Conservation (phyloP, 768 basidiomycete species). For the Cyclocybe cylindracea region DNA sequence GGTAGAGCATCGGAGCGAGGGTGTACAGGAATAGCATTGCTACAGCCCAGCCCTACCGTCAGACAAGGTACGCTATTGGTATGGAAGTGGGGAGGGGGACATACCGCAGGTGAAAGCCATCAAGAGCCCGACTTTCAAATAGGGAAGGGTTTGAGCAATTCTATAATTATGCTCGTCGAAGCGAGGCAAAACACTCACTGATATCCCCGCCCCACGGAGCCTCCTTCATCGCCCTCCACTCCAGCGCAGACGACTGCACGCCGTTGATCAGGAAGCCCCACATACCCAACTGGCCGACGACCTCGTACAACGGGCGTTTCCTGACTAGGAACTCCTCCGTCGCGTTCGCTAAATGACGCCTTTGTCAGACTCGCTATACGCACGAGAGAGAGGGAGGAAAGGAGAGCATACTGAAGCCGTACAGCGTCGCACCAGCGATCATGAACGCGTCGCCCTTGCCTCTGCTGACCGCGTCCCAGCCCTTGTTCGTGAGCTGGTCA, state of each 20-base stretch:
- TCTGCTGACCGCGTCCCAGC: constrained; percentile 62
- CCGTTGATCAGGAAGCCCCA: constrained; percentile 82
- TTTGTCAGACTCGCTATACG: background rate
- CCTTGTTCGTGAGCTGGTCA: constrained; percentile 77
- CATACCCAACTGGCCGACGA: constrained; percentile 85
- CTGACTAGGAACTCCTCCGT: constrained; percentile 89
- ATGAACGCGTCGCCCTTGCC: constrained; percentile 86
- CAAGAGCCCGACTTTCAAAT: constrained; percentile 41
- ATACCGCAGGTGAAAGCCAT: constrained; percentile 39
- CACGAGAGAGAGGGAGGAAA: background rate
- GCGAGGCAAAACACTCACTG: constrained; percentile 40
- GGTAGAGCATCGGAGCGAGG: constrained; percentile 82
- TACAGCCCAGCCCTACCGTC: constrained; percentile 26
- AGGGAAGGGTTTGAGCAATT: too few species aligned
- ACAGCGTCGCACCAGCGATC: constrained; percentile 83
- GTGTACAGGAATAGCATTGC: constrained; percentile 89
- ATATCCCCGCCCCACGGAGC: constrained; percentile 75
- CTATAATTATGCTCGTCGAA: constrained; percentile 1
- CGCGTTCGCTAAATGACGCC: constrained; percentile 62
- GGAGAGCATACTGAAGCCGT: constrained; percentile 73
- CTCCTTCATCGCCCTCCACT: constrained; percentile 64
- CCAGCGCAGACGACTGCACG: constrained; percentile 73
- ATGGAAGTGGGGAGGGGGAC: constrained; percentile 7
- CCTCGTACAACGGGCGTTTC: constrained; percentile 79
- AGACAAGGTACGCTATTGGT: background rate